Conservation (phyloP, 1,139 yeast genomes). For the Debaryomyces nepalensis region DNA sequence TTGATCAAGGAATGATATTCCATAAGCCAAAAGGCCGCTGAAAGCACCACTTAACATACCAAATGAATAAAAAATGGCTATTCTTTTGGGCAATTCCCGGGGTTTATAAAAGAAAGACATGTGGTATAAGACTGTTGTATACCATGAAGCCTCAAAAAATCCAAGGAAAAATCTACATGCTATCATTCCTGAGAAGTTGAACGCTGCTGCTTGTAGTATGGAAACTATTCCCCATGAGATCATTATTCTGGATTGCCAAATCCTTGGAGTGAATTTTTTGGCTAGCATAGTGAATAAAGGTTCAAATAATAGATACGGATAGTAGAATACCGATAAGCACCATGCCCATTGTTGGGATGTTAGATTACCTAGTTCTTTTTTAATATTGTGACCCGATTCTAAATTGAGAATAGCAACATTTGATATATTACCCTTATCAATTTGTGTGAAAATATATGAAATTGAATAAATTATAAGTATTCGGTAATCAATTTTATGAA, state of each 20-base stretch:
- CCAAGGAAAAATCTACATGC: conserved; percentile 34
- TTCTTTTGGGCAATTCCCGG: conserved; percentile 20
- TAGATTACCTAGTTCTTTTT: conserved; percentile 18
- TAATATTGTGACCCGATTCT: conserved; percentile 21
- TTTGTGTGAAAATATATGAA: conserved; percentile 19
- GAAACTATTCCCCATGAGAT: conserved; percentile 20
- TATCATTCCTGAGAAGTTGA: conserved; percentile 28
- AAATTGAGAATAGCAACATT: conserved; percentile 22
- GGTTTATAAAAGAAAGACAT: conserved; percentile 21
- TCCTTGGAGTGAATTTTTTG: conserved; percentile 16
- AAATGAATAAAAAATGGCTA: conserved; percentile 21
- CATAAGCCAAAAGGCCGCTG: conserved; percentile 23
- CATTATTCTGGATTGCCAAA: conserved; percentile 15
- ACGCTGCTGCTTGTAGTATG: conserved; percentile 24
- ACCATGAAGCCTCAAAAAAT: conserved; percentile 30
- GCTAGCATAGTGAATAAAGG: conserved; percentile 16
- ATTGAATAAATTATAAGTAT: conserved; percentile 19
- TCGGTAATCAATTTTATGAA: conserved; percentile 19
- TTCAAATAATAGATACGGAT: conserved; percentile 14
- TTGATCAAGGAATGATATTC: conserved; percentile 17
- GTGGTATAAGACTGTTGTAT: conserved; percentile 26
- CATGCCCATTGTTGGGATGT: conserved; percentile 24
- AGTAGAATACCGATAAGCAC: conserved; percentile 18
- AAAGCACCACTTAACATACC: conserved; percentile 22
- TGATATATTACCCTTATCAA: conserved; percentile 21